A percentile compares a stretch with the other conserved stretches of the same genome.
phyloP scores from a whole-genome alignment of 139 green algal genomes.

The Yamagishiella unicocca region DNA sequence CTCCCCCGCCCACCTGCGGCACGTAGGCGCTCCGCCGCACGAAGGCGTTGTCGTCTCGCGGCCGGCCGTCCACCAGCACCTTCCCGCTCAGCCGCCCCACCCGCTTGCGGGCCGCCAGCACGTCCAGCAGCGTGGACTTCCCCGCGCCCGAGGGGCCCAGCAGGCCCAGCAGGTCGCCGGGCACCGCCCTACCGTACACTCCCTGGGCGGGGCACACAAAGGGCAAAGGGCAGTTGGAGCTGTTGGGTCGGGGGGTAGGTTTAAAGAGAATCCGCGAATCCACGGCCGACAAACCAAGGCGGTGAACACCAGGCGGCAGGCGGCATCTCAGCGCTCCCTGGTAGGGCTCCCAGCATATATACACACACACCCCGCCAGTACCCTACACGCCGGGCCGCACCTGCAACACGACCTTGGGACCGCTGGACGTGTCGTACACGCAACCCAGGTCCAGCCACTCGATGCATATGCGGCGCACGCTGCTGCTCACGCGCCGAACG shows the following conservation, averaged over 20 bases:
- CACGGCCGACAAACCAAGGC: too few species aligned
- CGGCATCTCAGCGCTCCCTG: too few species aligned
- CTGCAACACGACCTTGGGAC: constrained; percentile 53
- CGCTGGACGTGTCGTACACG: constrained; percentile 49
- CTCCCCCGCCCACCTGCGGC: constrained; percentile 57
- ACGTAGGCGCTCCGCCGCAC: constrained; percentile 60
- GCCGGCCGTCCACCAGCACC: constrained; percentile 73
- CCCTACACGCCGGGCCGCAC: too few species aligned
- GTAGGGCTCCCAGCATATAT: background rate
- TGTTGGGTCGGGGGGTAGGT: background rate
- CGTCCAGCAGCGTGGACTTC: constrained; percentile 74
- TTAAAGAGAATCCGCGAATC: too few species aligned
- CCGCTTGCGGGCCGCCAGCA: constrained; percentile 66
- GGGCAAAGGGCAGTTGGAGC: background rate
- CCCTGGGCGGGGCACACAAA: constrained; percentile 1
- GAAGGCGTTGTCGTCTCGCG: constrained; percentile 39
- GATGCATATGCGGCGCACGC: constrained; percentile 44
- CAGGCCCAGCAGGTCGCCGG: constrained; percentile 64
- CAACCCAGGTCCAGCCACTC: constrained; percentile 62
- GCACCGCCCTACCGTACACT: constrained; percentile 54
- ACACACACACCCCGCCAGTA: too few species aligned
- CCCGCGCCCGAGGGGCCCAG: constrained; percentile 69
- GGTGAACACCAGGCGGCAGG: too few species aligned
- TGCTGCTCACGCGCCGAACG: constrained; percentile 39
- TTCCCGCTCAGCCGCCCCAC: constrained; percentile 64